phyloP scores from a whole-genome alignment of 768 basidiomycete species.

The Leccinum variicolor region DNA sequence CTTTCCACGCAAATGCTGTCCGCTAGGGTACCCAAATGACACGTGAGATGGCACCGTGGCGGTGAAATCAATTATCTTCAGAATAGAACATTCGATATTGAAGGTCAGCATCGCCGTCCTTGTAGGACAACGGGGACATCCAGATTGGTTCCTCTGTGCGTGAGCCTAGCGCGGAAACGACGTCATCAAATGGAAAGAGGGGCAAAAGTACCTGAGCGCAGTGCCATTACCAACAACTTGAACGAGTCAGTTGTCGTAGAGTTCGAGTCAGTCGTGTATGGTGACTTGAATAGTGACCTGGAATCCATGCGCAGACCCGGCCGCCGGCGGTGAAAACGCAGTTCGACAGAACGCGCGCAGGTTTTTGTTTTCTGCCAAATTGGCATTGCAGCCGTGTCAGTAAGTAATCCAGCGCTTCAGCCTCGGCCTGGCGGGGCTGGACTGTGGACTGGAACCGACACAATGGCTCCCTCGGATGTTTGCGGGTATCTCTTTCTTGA shows the following conservation, averaged over 20 bases:
- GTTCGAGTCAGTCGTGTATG: neutral
- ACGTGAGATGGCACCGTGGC: neutral
- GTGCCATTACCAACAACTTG: neutral
- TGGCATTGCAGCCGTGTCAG: neutral
- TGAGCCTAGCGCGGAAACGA: neutral
- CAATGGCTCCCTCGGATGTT: too few species aligned
- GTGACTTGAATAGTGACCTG: neutral
- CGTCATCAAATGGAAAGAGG: neutral
- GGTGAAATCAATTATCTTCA: neutral
- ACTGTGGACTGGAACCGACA: too few species aligned
- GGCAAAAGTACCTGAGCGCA: neutral
- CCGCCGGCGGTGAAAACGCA: neutral
- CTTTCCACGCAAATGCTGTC: neutral
- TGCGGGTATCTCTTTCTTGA: too few species aligned
- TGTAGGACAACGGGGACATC: neutral
- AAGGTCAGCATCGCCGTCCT: neutral
- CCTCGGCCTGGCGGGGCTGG: too few species aligned
- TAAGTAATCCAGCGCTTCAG: too few species aligned
- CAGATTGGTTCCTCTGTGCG: neutral
- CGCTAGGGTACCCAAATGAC: neutral
- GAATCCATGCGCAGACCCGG: neutral
- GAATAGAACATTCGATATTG: neutral
- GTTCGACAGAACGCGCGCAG: neutral
- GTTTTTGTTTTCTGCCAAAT: neutral
- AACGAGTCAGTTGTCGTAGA: neutral